These are phyloP conservation scores for Opeltia flavorubescens DNA, from an alignment of 495 filamentous ascomycete species.

Conservation along the genomic window DNA sequence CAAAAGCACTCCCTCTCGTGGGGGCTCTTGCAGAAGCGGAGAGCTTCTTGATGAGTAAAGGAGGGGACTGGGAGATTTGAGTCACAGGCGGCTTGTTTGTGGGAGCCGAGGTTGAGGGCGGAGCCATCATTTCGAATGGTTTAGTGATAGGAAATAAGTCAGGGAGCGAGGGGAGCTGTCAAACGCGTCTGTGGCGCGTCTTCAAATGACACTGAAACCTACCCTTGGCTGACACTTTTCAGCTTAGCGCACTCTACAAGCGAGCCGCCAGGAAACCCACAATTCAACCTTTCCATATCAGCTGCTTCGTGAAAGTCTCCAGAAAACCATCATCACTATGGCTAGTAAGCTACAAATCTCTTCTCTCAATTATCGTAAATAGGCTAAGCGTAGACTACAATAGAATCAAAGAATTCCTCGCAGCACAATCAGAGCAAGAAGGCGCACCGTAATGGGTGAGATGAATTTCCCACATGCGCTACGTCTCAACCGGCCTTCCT, in stretches of 20 bases:
- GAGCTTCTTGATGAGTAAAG: constrained; percentile 77
- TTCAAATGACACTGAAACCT: too few species aligned
- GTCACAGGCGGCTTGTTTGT: constrained; percentile 19
- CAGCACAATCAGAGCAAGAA: constrained; percentile 96
- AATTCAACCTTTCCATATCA: background rate
- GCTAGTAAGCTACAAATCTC: background rate
- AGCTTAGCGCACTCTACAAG: too few species aligned
- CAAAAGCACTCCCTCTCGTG: constrained; percentile 75
- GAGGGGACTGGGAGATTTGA: constrained; percentile 31
- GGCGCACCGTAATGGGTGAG: constrained; percentile 92
- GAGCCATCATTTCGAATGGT: constrained; percentile 36
- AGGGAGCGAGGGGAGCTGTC: constrained; percentile 41
- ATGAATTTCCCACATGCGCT: background rate
- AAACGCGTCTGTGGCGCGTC: too few species aligned
- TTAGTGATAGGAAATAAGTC: constrained; percentile 52
- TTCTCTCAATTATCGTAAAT: background rate
- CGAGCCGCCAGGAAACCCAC: too few species aligned
- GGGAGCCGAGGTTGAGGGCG: constrained; percentile 17
- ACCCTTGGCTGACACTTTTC: too few species aligned
- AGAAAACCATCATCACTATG: background rate
- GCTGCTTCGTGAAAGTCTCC: too few species aligned
- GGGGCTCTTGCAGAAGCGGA: constrained; percentile 56
- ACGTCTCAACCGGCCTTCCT: background rate
- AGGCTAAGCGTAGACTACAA: background rate
- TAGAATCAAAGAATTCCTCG: constrained; percentile 98